Evolutionary conservation across 1,284 basidiomycete species (phyloP).

Genomic region (Megacollybia platyphylla): DNA sequence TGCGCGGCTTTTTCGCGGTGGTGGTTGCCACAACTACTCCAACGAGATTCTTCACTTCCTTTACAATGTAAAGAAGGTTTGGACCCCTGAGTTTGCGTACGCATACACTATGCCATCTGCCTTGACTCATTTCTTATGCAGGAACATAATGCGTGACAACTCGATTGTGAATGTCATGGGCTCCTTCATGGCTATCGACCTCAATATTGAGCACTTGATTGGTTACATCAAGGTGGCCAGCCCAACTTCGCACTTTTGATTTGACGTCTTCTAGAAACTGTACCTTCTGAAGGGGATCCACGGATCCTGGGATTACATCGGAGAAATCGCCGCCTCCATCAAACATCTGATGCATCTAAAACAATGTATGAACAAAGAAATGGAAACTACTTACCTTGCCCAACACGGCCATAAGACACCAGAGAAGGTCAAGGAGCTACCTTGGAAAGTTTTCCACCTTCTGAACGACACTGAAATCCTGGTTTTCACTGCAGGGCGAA

Average conservation of each 20-base stretch:
- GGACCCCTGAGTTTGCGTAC: conserved; percentile 14
- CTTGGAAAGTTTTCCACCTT: not conserved
- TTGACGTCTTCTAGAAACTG: not conserved
- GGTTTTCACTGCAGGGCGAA: not conserved
- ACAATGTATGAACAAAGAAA: not conserved
- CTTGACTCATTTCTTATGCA: conserved; percentile 4
- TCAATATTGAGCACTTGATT: conserved; percentile 15
- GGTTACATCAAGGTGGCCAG: conserved; percentile 9
- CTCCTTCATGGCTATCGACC: conserved; percentile 13
- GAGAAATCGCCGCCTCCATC: not conserved
- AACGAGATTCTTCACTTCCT: conserved; percentile 16
- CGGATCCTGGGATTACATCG: not conserved
- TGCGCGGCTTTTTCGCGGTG: conserved; percentile 14
- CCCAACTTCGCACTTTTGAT: not conserved
- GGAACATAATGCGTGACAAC: conserved; percentile 15
- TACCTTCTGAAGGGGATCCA: not conserved
- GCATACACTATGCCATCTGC: too few relatives aligned
- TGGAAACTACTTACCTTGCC: not conserved
- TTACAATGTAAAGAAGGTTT: conserved; percentile 14
- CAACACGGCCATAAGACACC: not conserved
- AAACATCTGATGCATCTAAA: not conserved
- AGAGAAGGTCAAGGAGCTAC: not conserved
- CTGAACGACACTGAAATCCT: not conserved
- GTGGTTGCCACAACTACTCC: conserved; percentile 17
- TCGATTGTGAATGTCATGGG: conserved; percentile 14